These are phyloP conservation scores for Suhomyces vadensis DNA, from an alignment of 805 yeast species.

Conservation along the genomic window DNA sequence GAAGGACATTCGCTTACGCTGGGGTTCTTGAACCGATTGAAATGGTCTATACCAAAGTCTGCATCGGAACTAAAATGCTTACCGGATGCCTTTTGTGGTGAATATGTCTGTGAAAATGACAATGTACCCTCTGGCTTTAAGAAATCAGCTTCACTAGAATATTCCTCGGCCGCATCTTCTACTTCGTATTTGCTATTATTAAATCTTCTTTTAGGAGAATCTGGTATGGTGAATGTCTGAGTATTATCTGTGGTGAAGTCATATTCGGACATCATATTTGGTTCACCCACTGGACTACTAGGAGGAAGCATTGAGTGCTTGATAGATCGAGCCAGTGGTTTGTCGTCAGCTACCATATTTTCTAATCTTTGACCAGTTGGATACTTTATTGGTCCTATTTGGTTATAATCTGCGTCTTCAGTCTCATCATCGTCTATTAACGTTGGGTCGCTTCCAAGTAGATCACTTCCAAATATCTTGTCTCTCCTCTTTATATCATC, in stretches of 20 bases:
- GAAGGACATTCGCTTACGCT: slow-evolving; percentile 30
- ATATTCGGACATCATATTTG: slow-evolving; percentile 30
- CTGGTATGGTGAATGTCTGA: slow-evolving; percentile 23
- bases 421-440: slow-evolving; percentile 18
- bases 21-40: slow-evolving; percentile 39
- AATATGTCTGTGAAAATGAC: slow-evolving; percentile 5
- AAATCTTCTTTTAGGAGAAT: slow-evolving; percentile 23
- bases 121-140: slow-evolving; percentile 5
- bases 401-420: slow-evolving; percentile 15
- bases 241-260: slow-evolving; percentile 27
- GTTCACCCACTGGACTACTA: slow-evolving; percentile 42
- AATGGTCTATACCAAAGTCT: slow-evolving; percentile 53
- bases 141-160: slow-evolving; percentile 11
- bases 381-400: neutral
- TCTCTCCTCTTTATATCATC: slow-evolving; percentile 40
- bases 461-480: slow-evolving; percentile 19
- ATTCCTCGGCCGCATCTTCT: neutral
- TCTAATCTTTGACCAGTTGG: neutral
- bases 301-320: slow-evolving; percentile 23
- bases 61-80: slow-evolving; percentile 34
- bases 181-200: neutral
- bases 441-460: slow-evolving; percentile 20
- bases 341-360: neutral
- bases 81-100: slow-evolving; percentile 1
- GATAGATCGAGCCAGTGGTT: neutral